Evolutionary conservation across 129 eudicot species (phyloP).

Genomic region (Lonicera japonica): DNA sequence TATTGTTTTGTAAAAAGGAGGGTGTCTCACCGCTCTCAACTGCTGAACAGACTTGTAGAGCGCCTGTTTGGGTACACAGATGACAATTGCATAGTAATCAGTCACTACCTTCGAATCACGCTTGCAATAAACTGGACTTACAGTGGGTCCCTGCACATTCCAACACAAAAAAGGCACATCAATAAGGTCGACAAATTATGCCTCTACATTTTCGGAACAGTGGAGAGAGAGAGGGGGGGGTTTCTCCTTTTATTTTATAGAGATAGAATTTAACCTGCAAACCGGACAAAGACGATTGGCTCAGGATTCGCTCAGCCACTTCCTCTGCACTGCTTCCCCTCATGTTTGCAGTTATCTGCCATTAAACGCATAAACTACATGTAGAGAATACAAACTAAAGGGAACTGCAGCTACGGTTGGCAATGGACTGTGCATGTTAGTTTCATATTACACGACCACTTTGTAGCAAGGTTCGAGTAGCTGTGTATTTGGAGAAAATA

Average conservation of each 20-base stretch:
- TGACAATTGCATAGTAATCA: constrained; percentile 81
- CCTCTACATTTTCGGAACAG: not conserved
- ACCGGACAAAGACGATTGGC: constrained; percentile 74
- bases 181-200: constrained; percentile 1
- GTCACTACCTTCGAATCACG: constrained; percentile 43
- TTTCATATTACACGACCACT: too few species aligned
- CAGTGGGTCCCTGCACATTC: constrained; percentile 76
- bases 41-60: constrained; percentile 85
- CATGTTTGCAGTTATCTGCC: constrained; percentile 93
- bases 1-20: too few species aligned
- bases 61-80: constrained; percentile 81
- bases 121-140: constrained; percentile 78
- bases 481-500: too few species aligned
- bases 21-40: constrained; percentile 65
- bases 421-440: too few species aligned
- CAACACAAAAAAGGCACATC: not conserved
- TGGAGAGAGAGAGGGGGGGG: not conserved
- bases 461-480: too few species aligned
- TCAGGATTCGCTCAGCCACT: constrained; percentile 75
- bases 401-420: not conserved
- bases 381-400: constrained; percentile 4
- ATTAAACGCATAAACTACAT: not conserved
- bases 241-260: not conserved
- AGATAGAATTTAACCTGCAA: constrained; percentile 56
- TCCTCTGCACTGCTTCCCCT: constrained; percentile 87